These are phyloP conservation scores for Xylaria sp. DNA, from an alignment of 2,329 filamentous ascomycete species.

Conservation along the genomic window DNA sequence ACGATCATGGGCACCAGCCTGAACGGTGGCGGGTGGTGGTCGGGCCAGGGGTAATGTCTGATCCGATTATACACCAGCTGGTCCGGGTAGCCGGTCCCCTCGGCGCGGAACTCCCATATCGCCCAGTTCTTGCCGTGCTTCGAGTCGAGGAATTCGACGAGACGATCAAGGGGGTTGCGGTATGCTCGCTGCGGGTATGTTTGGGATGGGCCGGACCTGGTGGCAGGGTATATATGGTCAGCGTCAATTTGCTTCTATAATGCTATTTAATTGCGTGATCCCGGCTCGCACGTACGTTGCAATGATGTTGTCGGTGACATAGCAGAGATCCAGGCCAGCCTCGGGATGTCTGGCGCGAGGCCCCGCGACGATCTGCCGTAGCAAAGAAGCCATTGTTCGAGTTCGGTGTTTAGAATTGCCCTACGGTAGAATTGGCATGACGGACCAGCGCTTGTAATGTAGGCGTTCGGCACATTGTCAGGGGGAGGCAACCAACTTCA, in stretches of 20 bases:
- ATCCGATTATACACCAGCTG: slow-evolving; percentile 83
- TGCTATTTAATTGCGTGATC: no score
- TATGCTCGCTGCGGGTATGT: slow-evolving; percentile 92
- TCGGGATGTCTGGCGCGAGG: slow-evolving; percentile 83
- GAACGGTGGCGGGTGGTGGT: slow-evolving; percentile 96
- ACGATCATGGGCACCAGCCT: slow-evolving; percentile 84
- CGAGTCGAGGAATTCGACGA: slow-evolving; percentile 84
- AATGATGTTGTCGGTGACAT: slow-evolving; percentile 82
- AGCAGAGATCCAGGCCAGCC: slow-evolving; percentile 90
- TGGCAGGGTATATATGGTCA: slow-evolving; percentile 50
- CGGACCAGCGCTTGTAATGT: background rate
- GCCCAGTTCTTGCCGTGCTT: slow-evolving; percentile 86
- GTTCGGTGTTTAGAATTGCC: background rate
- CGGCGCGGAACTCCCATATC: slow-evolving; percentile 97
- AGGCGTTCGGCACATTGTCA: background rate
- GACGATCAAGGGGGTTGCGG: slow-evolving; percentile 85
- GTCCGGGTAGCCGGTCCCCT: slow-evolving; percentile 95
- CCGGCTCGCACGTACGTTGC: slow-evolving; percentile 51
- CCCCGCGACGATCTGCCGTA: slow-evolving; percentile 89
- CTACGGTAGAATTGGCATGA: slow-evolving; percentile 5
- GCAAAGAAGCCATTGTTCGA: slow-evolving; percentile 66
- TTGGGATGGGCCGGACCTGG: slow-evolving; percentile 83
- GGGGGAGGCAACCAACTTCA: background rate
- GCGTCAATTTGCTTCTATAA: slow-evolving; percentile 1
- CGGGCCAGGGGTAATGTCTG: slow-evolving; percentile 92